Base-by-base conservation (phyloP, 1,284 basidiomycete genomes). In the Naganishia cerealis region DNA sequence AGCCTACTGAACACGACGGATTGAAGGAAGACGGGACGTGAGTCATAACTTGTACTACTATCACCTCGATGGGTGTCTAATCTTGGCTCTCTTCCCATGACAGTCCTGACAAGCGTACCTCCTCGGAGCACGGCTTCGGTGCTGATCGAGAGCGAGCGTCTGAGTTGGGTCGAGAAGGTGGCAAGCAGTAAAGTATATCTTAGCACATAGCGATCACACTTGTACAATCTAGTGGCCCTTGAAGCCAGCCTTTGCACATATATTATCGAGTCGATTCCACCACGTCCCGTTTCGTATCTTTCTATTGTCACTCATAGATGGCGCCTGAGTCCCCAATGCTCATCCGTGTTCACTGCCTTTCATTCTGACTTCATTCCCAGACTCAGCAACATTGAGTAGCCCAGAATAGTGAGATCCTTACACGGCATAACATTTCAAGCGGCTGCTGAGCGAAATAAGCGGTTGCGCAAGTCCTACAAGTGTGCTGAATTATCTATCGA, bases 101-200 rank as follows among this genome's bases (percentile, higher is more conserved):
- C n/a, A 50, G 46, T 36, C 67, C 67, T 52, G 76, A 79, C 73
- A 74, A 75, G 72, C 70, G 77, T 62, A 72, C 72, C 56, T 73
- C 72, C 38, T 73, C 72, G 59, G 74, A 77, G 68, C 78, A 79
- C 72, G 77, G 76, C 42, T 76, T 78, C 63, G 76, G 76, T 39
- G 76, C 75, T 43, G 73, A 77, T 50, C 71, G 67, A 40, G 75
- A 78, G 69, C 55, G 65, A 50, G 77, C 77, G 15, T 70, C 69
- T 10, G 74, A 57, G 24, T 53, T 63, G 36, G 61, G 43, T 65
- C 72, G 59, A 73, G 70, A 56, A 73, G 75, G 61, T 53, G 61
- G 73, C 43, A 59, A 48, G n/a, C 46, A 50, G 46, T 53, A 39
- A 63, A 52, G 13, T n/a, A 29, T 50, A 33, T n/a, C 24, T 16